Evolutionary conservation across 2,329 filamentous ascomycete genomes (phyloP).

Genomic region (Pseudocercospora vitis): DNA sequence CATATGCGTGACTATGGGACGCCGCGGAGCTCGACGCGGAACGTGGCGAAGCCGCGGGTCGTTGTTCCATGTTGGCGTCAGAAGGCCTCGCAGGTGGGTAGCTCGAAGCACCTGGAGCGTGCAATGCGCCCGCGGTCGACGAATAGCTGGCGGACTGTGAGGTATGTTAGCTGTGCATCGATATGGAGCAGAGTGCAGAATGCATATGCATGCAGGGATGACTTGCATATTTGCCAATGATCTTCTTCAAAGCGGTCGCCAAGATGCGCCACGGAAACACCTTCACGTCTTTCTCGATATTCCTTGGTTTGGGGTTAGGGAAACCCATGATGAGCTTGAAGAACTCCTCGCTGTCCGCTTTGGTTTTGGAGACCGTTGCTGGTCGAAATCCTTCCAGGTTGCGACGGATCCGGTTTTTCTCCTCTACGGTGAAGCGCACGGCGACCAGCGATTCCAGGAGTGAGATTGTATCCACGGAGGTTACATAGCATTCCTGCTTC

Average conservation of each 20-base stretch:
- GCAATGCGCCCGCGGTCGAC: conserved; percentile 58
- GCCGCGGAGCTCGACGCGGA: conserved; percentile 36
- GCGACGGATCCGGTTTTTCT: conserved; percentile 95
- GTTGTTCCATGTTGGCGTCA: conserved; percentile 49
- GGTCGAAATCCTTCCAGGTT: conserved; percentile 95
- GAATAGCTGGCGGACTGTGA: conserved; percentile 66
- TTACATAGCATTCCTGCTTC: conserved; percentile 86
- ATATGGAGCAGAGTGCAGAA: conserved; percentile 24
- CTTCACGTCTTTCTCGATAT: conserved; percentile 99
- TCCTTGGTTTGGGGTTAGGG: conserved; percentile 88
- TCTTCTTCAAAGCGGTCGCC: conserved; percentile 86
- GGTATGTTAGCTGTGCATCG: conserved; percentile 36
- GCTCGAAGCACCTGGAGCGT: conserved; percentile 33
- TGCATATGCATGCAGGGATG: conserved; percentile 32
- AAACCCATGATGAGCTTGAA: conserved; percentile 99
- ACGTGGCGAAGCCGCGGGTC: conserved; percentile 37
- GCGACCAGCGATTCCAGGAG: conserved; percentile 89
- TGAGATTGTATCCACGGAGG: conserved; percentile 93
- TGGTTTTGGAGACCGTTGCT: conserved; percentile 88
- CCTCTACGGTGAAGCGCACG: conserved; percentile 86
- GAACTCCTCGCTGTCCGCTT: conserved; percentile 89
- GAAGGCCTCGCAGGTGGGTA: conserved; percentile 42
- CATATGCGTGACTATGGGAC: conserved; percentile 37
- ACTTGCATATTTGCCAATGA: conserved; percentile 91
- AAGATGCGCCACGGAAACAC: conserved; percentile 97